Base-by-base conservation (phyloP, 2,329 filamentous ascomycete genomes). In the Dothideomycetidae sp. region DNA sequence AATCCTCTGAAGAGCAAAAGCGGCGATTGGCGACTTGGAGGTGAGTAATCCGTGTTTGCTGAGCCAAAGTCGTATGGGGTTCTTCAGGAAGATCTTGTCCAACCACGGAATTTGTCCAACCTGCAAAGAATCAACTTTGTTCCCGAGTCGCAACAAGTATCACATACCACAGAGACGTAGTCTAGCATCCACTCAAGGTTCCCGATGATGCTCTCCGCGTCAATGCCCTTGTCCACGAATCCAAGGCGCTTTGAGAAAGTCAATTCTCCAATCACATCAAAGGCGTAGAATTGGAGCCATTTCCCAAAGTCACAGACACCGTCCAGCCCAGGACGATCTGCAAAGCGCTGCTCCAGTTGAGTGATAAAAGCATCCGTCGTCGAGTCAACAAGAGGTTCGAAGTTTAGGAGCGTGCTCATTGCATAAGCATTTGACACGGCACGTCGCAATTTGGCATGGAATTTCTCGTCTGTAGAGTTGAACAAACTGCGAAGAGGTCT, bases 211-310 rank as follows among this genome's bases (percentile, higher is more conserved):
- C 45, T 41, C 19, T 43, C 37, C 4, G 31, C 30, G 13, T 38
- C 36, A 10, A 10, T 26, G n/a, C 39, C 46, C 18, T 33, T 26
- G 33, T 48, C 44, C 4, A 49, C 17, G 31, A 48, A 49, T 5
- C 46, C 47, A 10, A 48, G 39, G 3, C 43, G 41, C 32, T 44
- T 43, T 3, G 37, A 30, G 30, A 55, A 55, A 7, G 53, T 52
- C 26, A 55, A 41, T 39, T 53, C 33, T 3, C 80, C 79, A 45
- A 85, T 84, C 12, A 84, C 78, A 51, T 86, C 81, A 50, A 85
- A 86, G 0, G 81, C 81, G 46, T 81, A 84, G 51, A 77, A 85
- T 51, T 86, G 81, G 40, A 86, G 61, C 81, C 80, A 85, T 37
- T 68, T 63, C 5, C 72, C 71, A 30, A 82, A 75, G 48, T 81